Conservation (phyloP, 2,329 filamentous ascomycete species). For the Dactylella cylindrospora region DNA sequence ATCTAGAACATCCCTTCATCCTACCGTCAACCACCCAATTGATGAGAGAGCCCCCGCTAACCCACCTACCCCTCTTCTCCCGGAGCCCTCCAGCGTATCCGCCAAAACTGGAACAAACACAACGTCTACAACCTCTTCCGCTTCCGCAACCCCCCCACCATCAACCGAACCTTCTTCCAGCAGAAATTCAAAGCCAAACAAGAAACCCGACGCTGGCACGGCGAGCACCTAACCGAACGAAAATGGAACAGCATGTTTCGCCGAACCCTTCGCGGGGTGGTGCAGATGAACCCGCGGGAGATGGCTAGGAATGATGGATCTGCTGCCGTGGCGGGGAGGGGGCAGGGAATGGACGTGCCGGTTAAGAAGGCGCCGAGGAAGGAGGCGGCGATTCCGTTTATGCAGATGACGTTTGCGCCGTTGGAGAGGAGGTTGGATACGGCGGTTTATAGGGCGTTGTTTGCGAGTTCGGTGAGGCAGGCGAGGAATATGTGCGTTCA, state of each 20-base stretch:
- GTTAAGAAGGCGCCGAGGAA: conserved; percentile 50
- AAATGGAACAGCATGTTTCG: conserved; percentile 95
- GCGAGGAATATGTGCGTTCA: conserved; percentile 93
- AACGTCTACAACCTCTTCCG: conserved; percentile 85
- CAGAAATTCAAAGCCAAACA: conserved; percentile 97
- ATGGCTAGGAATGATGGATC: conserved; percentile 81
- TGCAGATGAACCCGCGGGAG: conserved; percentile 79
- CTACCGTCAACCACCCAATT: conserved; percentile 1
- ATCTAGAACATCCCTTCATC: not conserved
- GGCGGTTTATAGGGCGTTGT: conserved; percentile 90
- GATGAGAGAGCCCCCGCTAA: too few species aligned
- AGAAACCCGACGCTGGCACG: conserved; percentile 81
- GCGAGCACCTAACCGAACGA: conserved; percentile 87
- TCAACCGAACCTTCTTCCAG: conserved; percentile 79
- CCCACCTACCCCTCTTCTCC: not conserved
- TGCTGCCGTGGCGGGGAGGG: conserved; percentile 77
- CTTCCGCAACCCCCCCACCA: conserved; percentile 55
- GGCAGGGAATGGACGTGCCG: conserved; percentile 64
- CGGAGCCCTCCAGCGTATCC: conserved; percentile 69
- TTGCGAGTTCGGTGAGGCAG: conserved; percentile 89
- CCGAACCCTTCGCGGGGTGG: conserved; percentile 74
- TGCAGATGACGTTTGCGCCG: conserved; percentile 93
- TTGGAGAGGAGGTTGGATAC: conserved; percentile 88
- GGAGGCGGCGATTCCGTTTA: conserved; percentile 71
- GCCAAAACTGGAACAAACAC: conserved; percentile 96